These are phyloP conservation scores for Fusarium nygamai DNA, from an alignment of 2,329 filamentous ascomycete species.

Conservation along the genomic window DNA sequence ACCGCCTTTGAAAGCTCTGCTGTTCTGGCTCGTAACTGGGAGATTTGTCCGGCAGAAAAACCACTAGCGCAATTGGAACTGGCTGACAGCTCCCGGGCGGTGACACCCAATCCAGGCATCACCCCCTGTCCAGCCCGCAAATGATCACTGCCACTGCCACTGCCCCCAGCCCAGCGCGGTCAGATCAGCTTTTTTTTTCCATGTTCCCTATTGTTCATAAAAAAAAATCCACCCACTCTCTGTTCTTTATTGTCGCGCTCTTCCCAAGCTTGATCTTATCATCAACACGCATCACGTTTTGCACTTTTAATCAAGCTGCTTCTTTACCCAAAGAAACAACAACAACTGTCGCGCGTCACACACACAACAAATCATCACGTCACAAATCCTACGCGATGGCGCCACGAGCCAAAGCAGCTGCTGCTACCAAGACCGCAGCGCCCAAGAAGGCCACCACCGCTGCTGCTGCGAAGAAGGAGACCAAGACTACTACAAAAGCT, in stretches of 20 bases:
- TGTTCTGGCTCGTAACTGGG: background rate
- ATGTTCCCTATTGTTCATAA: background rate
- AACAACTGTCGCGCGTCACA: slow-evolving; percentile 10
- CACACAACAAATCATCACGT: slow-evolving; percentile 1
- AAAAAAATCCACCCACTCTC: slow-evolving; percentile 22
- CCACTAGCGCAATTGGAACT: background rate
- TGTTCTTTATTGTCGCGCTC: slow-evolving; percentile 1
- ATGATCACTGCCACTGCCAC: slow-evolving; percentile 31
- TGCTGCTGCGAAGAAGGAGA: slow-evolving; percentile 37
- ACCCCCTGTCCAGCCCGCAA: slow-evolving; percentile 28
- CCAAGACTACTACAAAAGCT: slow-evolving; percentile 35
- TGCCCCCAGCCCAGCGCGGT: slow-evolving; percentile 29
- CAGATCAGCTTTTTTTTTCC: slow-evolving; percentile 23
- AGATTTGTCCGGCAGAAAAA: slow-evolving; percentile 4
- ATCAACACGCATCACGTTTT: slow-evolving; percentile 18
- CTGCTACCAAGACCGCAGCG: slow-evolving; percentile 40
- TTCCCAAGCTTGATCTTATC: slow-evolving; percentile 17
- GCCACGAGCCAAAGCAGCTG: slow-evolving; percentile 43
- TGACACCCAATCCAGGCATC: slow-evolving; percentile 13
- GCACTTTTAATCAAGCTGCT: background rate
- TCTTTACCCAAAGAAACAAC: background rate
- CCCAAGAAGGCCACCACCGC: slow-evolving; percentile 42
- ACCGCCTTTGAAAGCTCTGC: slow-evolving; percentile 14
- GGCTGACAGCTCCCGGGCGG: slow-evolving; percentile 24
- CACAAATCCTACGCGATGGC: slow-evolving; percentile 44